Evolutionary conservation across 225 moss, liverwort and hornwort genomes (phyloP).

Genomic region (Straminergon stramineum): DNA sequence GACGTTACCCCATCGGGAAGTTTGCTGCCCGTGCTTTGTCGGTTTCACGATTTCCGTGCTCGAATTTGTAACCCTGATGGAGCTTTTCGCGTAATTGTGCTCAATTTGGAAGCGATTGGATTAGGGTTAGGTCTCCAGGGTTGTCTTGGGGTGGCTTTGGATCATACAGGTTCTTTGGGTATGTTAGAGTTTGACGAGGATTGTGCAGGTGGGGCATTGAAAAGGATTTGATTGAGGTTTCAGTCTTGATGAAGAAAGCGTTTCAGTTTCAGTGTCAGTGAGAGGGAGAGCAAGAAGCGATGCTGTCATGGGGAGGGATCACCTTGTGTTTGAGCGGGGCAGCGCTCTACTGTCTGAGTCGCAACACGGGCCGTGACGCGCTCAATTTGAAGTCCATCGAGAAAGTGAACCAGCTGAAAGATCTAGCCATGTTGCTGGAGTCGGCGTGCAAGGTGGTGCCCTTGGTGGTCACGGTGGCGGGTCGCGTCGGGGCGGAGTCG

Average conservation of each 20-base stretch:
- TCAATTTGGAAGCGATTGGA: not conserved
- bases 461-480: constrained; percentile 85
- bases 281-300: not conserved
- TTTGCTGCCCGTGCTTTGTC: not conserved
- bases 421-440: constrained; percentile 70
- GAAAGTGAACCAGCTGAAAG: constrained; percentile 86
- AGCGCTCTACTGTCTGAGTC: constrained; percentile 86
- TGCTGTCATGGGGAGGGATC: constrained; percentile 94
- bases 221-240: not conserved
- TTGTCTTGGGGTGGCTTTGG: not conserved
- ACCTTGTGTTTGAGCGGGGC: constrained; percentile 91
- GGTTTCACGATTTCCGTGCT: not conserved
- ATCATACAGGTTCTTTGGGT: not conserved
- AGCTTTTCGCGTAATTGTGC: not conserved
- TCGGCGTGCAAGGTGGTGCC: constrained; percentile 84
- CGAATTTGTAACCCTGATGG: not conserved
- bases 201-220: not conserved
- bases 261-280: not conserved
- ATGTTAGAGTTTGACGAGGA: not conserved
- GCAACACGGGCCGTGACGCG: constrained; percentile 75
- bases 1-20: not conserved
- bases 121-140: constrained; percentile 14
- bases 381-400: constrained; percentile 50
- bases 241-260: constrained; percentile 1
- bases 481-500: constrained; percentile 84